Conservation (phyloP, 257 asterid genomes). For the Jacaranda mimosifolia region DNA sequence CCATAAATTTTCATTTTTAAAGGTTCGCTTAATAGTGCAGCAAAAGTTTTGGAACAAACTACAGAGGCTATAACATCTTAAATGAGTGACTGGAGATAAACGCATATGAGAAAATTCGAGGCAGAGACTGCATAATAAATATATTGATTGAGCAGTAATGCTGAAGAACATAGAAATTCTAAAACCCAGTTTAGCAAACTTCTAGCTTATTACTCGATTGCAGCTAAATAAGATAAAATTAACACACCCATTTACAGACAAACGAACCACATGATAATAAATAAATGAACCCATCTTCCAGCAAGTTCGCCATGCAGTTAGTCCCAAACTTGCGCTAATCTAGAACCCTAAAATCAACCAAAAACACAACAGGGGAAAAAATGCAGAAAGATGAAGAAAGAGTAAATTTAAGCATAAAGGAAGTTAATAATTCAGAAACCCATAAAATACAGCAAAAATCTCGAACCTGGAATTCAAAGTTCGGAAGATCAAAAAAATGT, state of each 20-base stretch:
- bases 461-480: slow-evolving; percentile 45
- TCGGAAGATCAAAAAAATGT: slow-evolving; percentile 33
- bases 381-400: slow-evolving; percentile 20
- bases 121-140: not conserved
- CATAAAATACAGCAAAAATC: slow-evolving; percentile 26
- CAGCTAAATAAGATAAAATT: slow-evolving; percentile 6
- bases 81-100: not conserved
- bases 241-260: slow-evolving; percentile 9
- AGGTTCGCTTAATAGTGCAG: not conserved
- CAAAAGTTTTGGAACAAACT: slow-evolving; percentile 14
- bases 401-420: slow-evolving; percentile 23
- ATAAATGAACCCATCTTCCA: slow-evolving; percentile 25
- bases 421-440: slow-evolving; percentile 25
- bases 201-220: not conserved
- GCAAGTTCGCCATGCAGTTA: slow-evolving; percentile 33
- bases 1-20: not conserved
- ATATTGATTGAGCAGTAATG: slow-evolving; percentile 7
- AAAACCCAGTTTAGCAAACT: slow-evolving; percentile 22
- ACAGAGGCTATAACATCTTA: not conserved
- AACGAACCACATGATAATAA: not conserved
- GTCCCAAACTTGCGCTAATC: slow-evolving; percentile 40
- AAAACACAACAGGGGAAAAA: slow-evolving; percentile 5
- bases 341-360: slow-evolving; percentile 56
- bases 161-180: not conserved
- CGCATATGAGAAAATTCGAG: not conserved